Base-by-base conservation (phyloP, 495 filamentous ascomycete species). In the Neurospora terricola region DNA sequence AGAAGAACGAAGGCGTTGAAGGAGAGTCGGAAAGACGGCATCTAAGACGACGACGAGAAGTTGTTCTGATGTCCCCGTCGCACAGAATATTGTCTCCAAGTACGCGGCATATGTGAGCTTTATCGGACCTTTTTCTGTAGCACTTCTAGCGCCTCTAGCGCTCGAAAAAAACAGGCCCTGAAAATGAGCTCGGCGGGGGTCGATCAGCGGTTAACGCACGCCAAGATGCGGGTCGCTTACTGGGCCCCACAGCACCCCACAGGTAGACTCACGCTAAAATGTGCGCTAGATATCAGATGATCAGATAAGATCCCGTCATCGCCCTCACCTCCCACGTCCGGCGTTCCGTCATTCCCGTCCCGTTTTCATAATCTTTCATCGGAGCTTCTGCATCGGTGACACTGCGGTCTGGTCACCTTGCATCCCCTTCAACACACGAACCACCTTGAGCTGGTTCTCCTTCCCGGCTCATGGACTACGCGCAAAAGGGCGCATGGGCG, bases 221-320 rank as follows among this genome's bases (percentile, higher is more conserved):
- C 48, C 48, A 59, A 59, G 48, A 30, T 1, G 48, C 54, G 54
- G 21, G 14, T 30, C 54, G 54, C 54, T 34, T 16, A 62, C 54
- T 5, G 12, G 10, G 48, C 23, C 8, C 54, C 54, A 62, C 54
- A 8, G 27, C 12, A 62, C 14, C 27, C 54, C 27, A 66, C 54
- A 66, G 27, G 12, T 0, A 18, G 54, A 30, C 12, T 8, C 54
- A 8, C 54, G 54, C 54, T 62, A 62, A 62, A 34, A 30, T 16
- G 14, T 66, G 27, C 54, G 54, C 54, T 34, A 66, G 30, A 18
- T 69, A 75, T 75, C 74, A 62, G 74, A 75, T 75, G 18, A 75
- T 75, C 74, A 69, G 74, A 75, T 75, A 75, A 75, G 74, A 70
- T 75, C 14, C 27, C 14, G 14, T 66, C 27, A 34, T 69, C n/a